Evolutionary conservation across 164 flowering plant genomes (phyloP).

Genomic region (Kalanchoe fedtschenkoi): DNA sequence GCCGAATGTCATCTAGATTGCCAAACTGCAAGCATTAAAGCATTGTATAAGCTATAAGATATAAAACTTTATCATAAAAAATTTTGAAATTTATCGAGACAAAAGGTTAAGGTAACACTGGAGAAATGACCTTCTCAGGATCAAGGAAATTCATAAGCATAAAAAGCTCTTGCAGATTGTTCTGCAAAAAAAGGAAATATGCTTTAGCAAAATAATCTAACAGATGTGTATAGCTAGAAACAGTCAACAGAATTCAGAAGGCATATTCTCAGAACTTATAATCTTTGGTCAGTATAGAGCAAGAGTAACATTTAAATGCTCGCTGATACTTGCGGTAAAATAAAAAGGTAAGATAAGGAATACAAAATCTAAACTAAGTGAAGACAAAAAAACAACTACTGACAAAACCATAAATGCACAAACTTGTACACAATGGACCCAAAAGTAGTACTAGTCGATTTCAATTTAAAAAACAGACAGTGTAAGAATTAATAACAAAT

Average conservation of each 20-base stretch:
- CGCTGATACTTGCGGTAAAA: no score
- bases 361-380: no score
- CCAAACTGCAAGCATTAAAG: conserved; percentile 55
- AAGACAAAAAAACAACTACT: no score
- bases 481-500: background rate
- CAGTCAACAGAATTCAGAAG: background rate
- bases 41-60: background rate
- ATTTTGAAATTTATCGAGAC: background rate
- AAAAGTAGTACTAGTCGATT: background rate
- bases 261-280: background rate
- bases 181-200: conserved; percentile 44
- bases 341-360: no score
- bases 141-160: conserved; percentile 99
- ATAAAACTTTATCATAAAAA: background rate
- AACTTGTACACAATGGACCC: background rate
- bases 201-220: background rate
- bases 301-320: no score
- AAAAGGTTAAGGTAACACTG: background rate
- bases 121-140: conserved; percentile 86
- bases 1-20: conserved; percentile 91
- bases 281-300: no score
- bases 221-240: background rate
- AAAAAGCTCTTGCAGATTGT: conserved; percentile 95
- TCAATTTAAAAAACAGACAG: no score
- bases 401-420: no score